Conservation (phyloP, 176 grass and related monocot species). For the Juncus effusus region DNA sequence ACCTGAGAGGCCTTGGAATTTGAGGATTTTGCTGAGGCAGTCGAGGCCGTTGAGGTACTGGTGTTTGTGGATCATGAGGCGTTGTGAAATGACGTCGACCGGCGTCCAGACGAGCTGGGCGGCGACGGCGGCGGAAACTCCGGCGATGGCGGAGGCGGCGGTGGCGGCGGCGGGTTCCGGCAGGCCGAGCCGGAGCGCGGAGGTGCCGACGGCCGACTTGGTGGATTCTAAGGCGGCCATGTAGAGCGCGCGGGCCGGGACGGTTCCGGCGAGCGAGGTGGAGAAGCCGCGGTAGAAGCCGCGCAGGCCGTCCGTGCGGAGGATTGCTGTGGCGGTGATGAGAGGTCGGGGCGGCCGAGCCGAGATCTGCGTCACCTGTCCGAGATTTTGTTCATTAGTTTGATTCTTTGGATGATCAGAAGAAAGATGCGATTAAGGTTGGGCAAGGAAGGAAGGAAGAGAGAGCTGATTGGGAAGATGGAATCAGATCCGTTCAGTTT, state of each 20-base stretch:
- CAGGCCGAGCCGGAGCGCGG: conserved; percentile 55
- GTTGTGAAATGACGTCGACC: conserved; percentile 86
- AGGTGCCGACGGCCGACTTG: conserved; percentile 79
- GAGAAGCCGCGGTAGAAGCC: conserved; percentile 92
- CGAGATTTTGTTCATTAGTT: too few relatives aligned
- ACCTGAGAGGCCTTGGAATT: conserved; percentile 48
- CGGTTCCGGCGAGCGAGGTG: conserved; percentile 80
- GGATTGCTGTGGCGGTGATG: conserved; percentile 48
- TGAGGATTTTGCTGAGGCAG: conserved; percentile 64
- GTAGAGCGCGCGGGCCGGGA: conserved; percentile 91
- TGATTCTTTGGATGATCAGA: too few relatives aligned
- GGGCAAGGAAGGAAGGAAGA: too few relatives aligned
- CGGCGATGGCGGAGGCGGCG: conserved; percentile 56
- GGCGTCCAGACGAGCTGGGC: conserved; percentile 96
- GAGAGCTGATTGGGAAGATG: too few relatives aligned
- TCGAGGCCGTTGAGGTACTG: conserved; percentile 65
- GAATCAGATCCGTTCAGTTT: conserved; percentile 1
- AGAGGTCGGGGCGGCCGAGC: conserved; percentile 42
- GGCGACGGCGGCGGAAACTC: conserved; percentile 68
- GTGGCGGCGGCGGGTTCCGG: conserved; percentile 63
- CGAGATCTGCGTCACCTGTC: conserved; percentile 45
- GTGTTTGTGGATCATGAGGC: conserved; percentile 76
- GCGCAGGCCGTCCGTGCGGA: conserved; percentile 56
- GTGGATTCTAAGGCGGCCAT: conserved; percentile 95
- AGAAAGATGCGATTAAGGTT: too few relatives aligned